Conservation (phyloP, 345 rosid genomes). For the Hibiscus trionum region DNA sequence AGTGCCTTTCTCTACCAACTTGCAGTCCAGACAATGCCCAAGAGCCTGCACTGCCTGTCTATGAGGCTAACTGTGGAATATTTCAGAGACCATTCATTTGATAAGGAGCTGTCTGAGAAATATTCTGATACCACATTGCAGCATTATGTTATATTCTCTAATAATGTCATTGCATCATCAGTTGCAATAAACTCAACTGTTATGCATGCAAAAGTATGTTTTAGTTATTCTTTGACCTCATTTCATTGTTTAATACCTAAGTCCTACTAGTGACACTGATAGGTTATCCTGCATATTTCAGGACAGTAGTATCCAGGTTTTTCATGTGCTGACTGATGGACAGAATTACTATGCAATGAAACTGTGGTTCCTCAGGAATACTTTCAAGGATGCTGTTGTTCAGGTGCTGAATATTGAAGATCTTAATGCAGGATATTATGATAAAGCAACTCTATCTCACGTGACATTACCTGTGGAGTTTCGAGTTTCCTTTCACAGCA, state of each 20-base stretch:
- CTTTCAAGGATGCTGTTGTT: constrained; percentile 54
- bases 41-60: constrained; percentile 95
- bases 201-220: constrained; percentile 58
- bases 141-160: constrained; percentile 74
- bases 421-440: constrained; percentile 34
- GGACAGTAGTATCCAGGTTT: constrained; percentile 71
- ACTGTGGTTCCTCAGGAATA: constrained; percentile 73
- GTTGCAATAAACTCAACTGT: constrained; percentile 87
- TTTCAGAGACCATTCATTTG: constrained; percentile 48
- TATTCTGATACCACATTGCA: constrained; percentile 55
- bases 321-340: constrained; percentile 86
- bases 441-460: constrained; percentile 33
- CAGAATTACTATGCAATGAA: constrained; percentile 84
- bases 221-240: constrained; percentile 7
- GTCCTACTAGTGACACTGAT: constrained; percentile 19
- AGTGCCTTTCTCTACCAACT: constrained; percentile 76
- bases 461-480: constrained; percentile 74
- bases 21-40: constrained; percentile 90
- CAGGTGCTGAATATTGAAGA: constrained; percentile 70
- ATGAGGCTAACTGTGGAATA: constrained; percentile 82
- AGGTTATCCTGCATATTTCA: constrained; percentile 37
- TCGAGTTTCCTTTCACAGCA: constrained; percentile 48
- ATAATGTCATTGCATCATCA: constrained; percentile 76
- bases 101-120: constrained; percentile 42
- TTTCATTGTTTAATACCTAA: constrained; percentile 7